Conservation (phyloP, 2,329 filamentous ascomycete genomes). For the Diaporthe ilicicola region DNA sequence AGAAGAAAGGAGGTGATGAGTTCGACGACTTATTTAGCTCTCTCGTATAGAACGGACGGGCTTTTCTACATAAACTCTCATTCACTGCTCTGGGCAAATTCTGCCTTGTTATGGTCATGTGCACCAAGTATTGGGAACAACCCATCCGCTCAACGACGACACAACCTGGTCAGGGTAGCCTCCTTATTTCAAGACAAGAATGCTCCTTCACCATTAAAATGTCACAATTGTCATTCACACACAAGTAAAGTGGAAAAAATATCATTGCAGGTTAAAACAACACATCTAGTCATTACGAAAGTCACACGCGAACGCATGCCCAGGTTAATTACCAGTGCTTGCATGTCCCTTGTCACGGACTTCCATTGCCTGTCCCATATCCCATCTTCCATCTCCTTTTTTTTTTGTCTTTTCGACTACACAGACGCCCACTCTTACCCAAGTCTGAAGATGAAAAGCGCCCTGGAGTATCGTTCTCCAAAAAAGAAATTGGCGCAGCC, state of each 20-base stretch:
- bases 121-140: background rate
- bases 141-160: background rate
- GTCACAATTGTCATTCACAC: background rate
- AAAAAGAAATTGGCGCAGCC: background rate
- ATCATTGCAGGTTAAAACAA: slow-evolving; percentile 5
- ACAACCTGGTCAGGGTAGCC: background rate
- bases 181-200: background rate
- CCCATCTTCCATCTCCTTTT: background rate
- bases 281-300: slow-evolving; percentile 30
- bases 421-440: slow-evolving; percentile 21
- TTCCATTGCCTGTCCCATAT: slow-evolving; percentile 11
- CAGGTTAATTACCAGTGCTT: background rate
- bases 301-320: slow-evolving; percentile 1
- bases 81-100: background rate
- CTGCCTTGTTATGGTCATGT: background rate
- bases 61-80: background rate
- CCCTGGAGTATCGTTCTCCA: background rate
- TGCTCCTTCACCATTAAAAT: background rate
- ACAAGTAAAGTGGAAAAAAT: background rate
- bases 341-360: background rate
- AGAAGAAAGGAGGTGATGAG: slow-evolving; percentile 66
- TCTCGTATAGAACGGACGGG: slow-evolving; percentile 51
- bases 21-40: slow-evolving; percentile 78
- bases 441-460: slow-evolving; percentile 24
- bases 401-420: slow-evolving; percentile 20